phyloP scores from a whole-genome alignment of 2,329 filamentous ascomycete species.

The Aspergillus felis region DNA sequence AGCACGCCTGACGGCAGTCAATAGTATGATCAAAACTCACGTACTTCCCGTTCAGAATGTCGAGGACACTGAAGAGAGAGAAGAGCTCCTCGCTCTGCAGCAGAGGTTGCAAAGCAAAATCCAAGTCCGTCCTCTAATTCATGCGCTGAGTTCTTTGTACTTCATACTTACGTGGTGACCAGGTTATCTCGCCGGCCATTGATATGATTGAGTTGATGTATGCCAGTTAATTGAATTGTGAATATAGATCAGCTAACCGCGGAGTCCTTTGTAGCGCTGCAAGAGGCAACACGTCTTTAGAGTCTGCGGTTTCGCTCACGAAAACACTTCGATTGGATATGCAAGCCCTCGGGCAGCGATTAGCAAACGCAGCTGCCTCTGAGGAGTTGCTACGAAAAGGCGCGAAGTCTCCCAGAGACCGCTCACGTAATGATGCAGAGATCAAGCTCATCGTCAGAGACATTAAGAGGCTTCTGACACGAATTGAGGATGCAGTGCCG shows the following conservation, averaged over 20 bases:
- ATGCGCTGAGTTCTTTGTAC: neutral
- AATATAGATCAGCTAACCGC: neutral
- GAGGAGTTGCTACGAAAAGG: conserved; percentile 45
- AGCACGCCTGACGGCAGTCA: neutral
- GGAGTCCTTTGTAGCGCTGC: conserved; percentile 50
- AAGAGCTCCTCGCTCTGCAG: conserved; percentile 70
- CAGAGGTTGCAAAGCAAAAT: conserved; percentile 79
- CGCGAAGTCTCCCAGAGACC: conserved; percentile 38
- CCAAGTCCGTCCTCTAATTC: conserved; percentile 50
- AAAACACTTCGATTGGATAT: conserved; percentile 82
- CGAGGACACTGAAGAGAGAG: conserved; percentile 61
- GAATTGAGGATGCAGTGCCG: conserved; percentile 88
- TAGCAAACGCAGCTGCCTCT: conserved; percentile 65
- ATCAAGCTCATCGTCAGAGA: conserved; percentile 67
- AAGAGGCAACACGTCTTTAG: conserved; percentile 73
- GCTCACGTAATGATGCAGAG: conserved; percentile 58
- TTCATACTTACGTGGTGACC: conserved; percentile 3
- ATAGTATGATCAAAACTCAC: conserved; percentile 6
- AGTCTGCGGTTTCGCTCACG: conserved; percentile 78
- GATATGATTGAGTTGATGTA: conserved; percentile 89
- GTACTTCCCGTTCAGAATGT: conserved; percentile 50
- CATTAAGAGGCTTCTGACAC: conserved; percentile 68
- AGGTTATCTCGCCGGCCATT: conserved; percentile 86
- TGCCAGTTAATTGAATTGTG: conserved; percentile 20
- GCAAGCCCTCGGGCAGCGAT: conserved; percentile 68